phyloP scores from a whole-genome alignment of 192 early-diverging fungal genomes.

The Radiomyces spectabilis region DNA sequence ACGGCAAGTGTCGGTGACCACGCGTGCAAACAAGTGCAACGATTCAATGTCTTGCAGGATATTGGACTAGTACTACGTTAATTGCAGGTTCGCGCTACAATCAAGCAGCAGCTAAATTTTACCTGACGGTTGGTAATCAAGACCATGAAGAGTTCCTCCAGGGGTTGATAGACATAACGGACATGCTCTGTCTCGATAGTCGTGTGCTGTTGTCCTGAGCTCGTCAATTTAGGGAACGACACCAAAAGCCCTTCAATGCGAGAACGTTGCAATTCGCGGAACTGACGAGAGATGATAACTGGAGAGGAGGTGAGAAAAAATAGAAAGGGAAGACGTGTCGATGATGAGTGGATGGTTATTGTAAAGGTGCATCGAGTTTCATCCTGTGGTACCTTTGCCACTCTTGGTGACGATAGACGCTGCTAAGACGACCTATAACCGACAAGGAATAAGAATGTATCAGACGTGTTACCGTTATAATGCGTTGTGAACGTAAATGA shows the following conservation, averaged over 20 bases:
- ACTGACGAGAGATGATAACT: constrained; percentile 91
- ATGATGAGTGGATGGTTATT: not conserved
- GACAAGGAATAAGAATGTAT: too few relatives aligned
- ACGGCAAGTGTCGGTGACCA: constrained; percentile 85
- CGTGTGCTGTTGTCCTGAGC: constrained; percentile 87
- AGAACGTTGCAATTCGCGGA: constrained; percentile 93
- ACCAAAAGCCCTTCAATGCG: constrained; percentile 95
- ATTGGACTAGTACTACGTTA: too few relatives aligned
- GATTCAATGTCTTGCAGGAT: constrained; percentile 98
- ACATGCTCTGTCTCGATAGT: constrained; percentile 96
- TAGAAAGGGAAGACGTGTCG: not conserved
- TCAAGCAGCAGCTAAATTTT: too few relatives aligned
- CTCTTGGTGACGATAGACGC: constrained; percentile 87
- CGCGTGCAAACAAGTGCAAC: constrained; percentile 88
- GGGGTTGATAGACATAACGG: constrained; percentile 97
- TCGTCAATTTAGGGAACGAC: constrained; percentile 95
- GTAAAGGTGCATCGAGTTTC: not conserved
- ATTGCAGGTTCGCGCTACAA: too few relatives aligned
- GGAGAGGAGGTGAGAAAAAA: not conserved
- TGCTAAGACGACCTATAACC: constrained; percentile 78
- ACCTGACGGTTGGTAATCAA: constrained; percentile 90
- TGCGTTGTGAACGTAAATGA: too few relatives aligned
- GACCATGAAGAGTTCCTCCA: constrained; percentile 92
- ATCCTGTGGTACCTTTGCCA: constrained; percentile 69
- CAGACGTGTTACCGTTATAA: too few relatives aligned